Base-by-base conservation (phyloP, 2,329 filamentous ascomycete species). In the Pyrenophora teres region DNA sequence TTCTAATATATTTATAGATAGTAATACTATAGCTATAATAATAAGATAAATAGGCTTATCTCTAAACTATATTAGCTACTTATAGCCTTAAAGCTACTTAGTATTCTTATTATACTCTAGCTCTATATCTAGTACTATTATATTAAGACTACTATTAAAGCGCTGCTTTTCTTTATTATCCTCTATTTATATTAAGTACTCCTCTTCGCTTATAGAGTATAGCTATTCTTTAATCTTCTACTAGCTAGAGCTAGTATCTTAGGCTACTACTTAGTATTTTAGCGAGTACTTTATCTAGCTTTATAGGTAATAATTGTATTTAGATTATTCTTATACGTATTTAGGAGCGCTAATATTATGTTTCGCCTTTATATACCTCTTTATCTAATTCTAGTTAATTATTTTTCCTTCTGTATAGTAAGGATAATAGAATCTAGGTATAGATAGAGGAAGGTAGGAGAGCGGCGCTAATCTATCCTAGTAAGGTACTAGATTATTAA, bases 231-330 rank as follows among this genome's bases (percentile, higher is more conserved):
- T 2, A 27, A 19, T 37, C 31, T 21, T 27, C 32, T 51, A 15
- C 44, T 48, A 15, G 40, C 18, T 23, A 33, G 44, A 31, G 31
- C 30, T 23, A 30, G 45, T 36, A 10, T 33, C 30, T 49, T 45
- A 7, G 16, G 30, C 46, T 32, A 55, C 40, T 41, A 45, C 31
- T 47, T 8, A 55, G 37, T 55, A 45, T 51, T 48, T 51, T 5
- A 21, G 47, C 31, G 36, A 48, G 48, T 56, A 52, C 30, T 40
- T 56, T 16, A 40, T 56, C 52, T 15, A 56, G 45, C 52, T 56
- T 31, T 56, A 36, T 13, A 56, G 52, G 5, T 42, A 36, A 44
- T 27, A 52, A n/a, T 44, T 33, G 35, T 44, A 45, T 35, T n/a
- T 23, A 25, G 46, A 50, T 44, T 47, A 7, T 15, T 52, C 42